phyloP scores from a whole-genome alignment of 116 monocot species.

The Posidonia oceanica region DNA sequence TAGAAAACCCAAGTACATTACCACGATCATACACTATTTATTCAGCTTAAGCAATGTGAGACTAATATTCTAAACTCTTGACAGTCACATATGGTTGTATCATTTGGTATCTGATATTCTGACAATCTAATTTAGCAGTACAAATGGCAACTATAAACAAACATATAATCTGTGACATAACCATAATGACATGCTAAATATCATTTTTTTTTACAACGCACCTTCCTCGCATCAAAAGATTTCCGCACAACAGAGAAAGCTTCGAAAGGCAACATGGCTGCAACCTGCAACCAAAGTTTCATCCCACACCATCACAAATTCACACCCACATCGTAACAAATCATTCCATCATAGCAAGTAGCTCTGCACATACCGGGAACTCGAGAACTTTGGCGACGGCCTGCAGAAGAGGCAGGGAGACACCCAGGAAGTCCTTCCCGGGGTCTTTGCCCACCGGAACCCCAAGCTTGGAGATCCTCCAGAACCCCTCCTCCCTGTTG shows the following conservation, averaged over 20 bases:
- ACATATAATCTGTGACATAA: not conserved
- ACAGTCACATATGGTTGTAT: too few relatives aligned
- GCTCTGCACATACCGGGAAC: conserved; percentile 49
- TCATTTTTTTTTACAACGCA: conserved; percentile 5
- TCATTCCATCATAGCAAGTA: too few relatives aligned
- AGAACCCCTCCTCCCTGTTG: conserved; percentile 70
- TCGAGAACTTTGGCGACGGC: conserved; percentile 83
- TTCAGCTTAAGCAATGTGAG: too few relatives aligned
- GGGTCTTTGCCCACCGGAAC: conserved; percentile 72
- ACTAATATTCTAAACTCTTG: too few relatives aligned
- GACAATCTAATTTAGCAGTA: too few relatives aligned
- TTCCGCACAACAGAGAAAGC: conserved; percentile 80
- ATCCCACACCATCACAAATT: too few relatives aligned
- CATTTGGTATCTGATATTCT: too few relatives aligned
- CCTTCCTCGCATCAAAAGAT: conserved; percentile 99
- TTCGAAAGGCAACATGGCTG: conserved; percentile 73
- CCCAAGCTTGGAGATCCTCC: conserved; percentile 89
- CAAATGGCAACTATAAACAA: not conserved
- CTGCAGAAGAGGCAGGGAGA: conserved; percentile 63
- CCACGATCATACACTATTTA: too few relatives aligned
- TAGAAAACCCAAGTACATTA: too few relatives aligned
- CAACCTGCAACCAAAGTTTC: conserved; percentile 34
- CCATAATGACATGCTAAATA: not conserved
- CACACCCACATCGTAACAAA: too few relatives aligned
- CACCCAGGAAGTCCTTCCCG: conserved; percentile 73